Conservation (phyloP, 2,329 filamentous ascomycete species). For the Venturia nashicola region DNA sequence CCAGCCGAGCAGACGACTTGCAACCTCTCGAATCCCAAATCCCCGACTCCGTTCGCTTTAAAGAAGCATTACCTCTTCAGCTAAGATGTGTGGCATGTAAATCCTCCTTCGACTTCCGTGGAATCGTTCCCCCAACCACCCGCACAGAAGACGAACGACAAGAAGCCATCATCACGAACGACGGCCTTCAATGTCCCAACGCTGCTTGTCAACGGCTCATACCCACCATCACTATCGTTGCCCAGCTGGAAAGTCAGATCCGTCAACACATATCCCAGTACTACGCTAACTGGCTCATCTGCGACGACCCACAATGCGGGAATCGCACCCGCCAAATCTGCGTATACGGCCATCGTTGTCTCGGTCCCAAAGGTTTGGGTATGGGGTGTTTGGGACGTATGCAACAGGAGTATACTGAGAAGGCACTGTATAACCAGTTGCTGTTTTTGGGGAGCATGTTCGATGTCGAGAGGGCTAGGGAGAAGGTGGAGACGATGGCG, state of each 20-base stretch:
- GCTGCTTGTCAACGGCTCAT: slow-evolving; percentile 52
- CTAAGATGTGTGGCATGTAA: slow-evolving; percentile 78
- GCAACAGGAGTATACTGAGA: slow-evolving; percentile 78
- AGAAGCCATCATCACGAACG: slow-evolving; percentile 50
- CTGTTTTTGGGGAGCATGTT: slow-evolving; percentile 77
- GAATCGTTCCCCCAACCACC: slow-evolving; percentile 39
- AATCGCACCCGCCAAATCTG: slow-evolving; percentile 82
- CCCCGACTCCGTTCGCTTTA: slow-evolving; percentile 80
- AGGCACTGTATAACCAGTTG: slow-evolving; percentile 88
- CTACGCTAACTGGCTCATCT: slow-evolving; percentile 86
- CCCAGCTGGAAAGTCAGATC: slow-evolving; percentile 78
- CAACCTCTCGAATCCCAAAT: slow-evolving; percentile 90
- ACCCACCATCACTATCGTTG: slow-evolving; percentile 60
- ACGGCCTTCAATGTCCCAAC: slow-evolving; percentile 61
- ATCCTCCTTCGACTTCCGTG: slow-evolving; percentile 59
- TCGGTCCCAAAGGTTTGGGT: slow-evolving; percentile 76
- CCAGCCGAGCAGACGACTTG: slow-evolving; percentile 47
- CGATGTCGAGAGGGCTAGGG: slow-evolving; percentile 73
- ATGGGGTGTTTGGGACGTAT: slow-evolving; percentile 78
- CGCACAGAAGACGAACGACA: slow-evolving; percentile 25
- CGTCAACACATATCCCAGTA: slow-evolving; percentile 68
- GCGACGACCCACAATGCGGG: slow-evolving; percentile 71
- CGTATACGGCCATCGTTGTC: slow-evolving; percentile 81
- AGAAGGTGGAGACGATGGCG: slow-evolving; percentile 27
- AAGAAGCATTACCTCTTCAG: slow-evolving; percentile 61